Percentiles rank a stretch among this genome's conserved stretches.
Conservation (phyloP, 192 early-diverging fungal genomes). For the Coemansia sp. region DNA sequence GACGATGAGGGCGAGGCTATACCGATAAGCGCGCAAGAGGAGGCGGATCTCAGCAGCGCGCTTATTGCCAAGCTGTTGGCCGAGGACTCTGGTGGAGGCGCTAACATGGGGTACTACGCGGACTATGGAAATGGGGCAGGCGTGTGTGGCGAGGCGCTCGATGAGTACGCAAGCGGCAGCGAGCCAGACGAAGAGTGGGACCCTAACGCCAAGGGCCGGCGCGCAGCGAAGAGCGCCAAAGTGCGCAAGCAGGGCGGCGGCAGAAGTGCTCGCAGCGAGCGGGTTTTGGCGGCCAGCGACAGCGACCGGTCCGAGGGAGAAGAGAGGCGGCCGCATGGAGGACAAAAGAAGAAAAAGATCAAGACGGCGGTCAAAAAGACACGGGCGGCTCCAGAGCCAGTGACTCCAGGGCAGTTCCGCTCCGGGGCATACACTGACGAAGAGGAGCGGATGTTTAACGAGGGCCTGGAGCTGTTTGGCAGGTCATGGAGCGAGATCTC, state of each 20-base stretch:
- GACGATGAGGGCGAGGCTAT: not conserved
- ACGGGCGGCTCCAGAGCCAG: slow-evolving; percentile 35
- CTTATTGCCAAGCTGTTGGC: slow-evolving; percentile 78
- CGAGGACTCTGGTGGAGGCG: slow-evolving; percentile 61
- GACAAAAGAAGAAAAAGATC: slow-evolving; percentile 26
- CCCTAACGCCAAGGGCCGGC: slow-evolving; percentile 41
- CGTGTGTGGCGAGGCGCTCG: slow-evolving; percentile 42
- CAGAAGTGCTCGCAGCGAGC: not conserved
- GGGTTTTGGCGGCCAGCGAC: slow-evolving; percentile 19
- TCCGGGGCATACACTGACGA: slow-evolving; percentile 76
- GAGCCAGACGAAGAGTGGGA: slow-evolving; percentile 53
- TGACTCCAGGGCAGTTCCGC: slow-evolving; percentile 51
- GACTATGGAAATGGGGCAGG: slow-evolving; percentile 44
- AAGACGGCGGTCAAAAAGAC: slow-evolving; percentile 23
- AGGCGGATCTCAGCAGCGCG: slow-evolving; percentile 78
- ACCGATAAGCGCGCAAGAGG: slow-evolving; percentile 66
- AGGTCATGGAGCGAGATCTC: slow-evolving; percentile 81
- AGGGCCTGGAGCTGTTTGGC: slow-evolving; percentile 78
- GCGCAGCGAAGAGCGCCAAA: slow-evolving; percentile 31
- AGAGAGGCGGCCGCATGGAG: not conserved
- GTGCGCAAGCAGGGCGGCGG: slow-evolving; percentile 20
- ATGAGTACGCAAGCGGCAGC: slow-evolving; percentile 47
- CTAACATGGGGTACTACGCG: slow-evolving; percentile 58
- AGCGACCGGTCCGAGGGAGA: slow-evolving; percentile 16
- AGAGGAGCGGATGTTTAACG: slow-evolving; percentile 73